A percentile compares a stretch with the other conserved stretches of the same genome.
These are phyloP conservation scores for Cairneyella variabilis DNA, from an alignment of 495 filamentous ascomycete genomes.

Conservation along the genomic window DNA sequence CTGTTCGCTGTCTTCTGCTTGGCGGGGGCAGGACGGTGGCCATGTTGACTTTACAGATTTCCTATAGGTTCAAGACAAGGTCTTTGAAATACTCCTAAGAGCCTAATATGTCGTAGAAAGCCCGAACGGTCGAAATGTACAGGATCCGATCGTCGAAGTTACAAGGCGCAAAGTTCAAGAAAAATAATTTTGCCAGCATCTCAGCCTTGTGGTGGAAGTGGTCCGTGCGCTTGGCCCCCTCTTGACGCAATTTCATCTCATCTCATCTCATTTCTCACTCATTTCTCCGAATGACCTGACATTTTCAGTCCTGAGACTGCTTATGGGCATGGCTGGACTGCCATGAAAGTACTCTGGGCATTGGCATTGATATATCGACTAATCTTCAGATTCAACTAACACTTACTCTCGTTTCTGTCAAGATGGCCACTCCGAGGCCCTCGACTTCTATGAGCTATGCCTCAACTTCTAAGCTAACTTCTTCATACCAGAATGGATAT, in stretches of 20 bases:
- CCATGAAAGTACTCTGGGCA: not conserved
- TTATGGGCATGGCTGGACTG: too few relatives aligned
- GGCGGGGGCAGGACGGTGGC: constrained; percentile 86
- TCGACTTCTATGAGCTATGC: constrained; percentile 34
- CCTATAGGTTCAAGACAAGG: not conserved
- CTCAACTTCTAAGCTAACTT: constrained; percentile 25
- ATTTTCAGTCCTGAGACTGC: too few relatives aligned
- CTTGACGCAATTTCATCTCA: not conserved
- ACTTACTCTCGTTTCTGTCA: not conserved
- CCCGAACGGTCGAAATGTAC: too few relatives aligned
- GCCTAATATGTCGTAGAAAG: too few relatives aligned
- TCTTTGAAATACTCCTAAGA: not conserved
- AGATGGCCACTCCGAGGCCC: constrained; percentile 22
- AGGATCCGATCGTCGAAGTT: too few relatives aligned
- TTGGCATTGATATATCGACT: constrained; percentile 6
- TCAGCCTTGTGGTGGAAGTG: constrained; percentile 24
- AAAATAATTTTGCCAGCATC: constrained; percentile 21
- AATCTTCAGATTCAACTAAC: constrained; percentile 1
- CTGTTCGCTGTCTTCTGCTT: constrained; percentile 82
- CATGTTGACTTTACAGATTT: constrained; percentile 48
- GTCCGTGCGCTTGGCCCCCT: constrained; percentile 6
- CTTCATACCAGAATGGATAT: constrained; percentile 24
- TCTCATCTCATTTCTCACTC: too few relatives aligned
- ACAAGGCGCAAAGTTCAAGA: constrained; percentile 25
- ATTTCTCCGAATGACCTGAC: too few relatives aligned